Evolutionary conservation across 306 rosid genomes (phyloP).

Genomic region (Adenanthera pavonina): DNA sequence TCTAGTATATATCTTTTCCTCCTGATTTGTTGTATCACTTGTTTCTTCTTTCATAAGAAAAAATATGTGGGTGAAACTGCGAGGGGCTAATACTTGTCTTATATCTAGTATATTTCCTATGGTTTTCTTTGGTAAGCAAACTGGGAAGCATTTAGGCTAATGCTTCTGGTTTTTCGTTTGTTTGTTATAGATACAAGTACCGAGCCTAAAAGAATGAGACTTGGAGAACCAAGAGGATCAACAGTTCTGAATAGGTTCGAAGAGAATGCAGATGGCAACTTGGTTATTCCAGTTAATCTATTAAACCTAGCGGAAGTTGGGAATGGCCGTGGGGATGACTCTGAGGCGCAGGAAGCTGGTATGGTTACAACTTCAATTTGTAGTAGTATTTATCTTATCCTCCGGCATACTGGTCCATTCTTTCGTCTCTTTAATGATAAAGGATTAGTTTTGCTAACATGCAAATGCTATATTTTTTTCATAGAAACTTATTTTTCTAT

Average conservation of each 20-base stretch:
- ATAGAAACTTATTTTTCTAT: neutral
- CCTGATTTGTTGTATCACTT: neutral
- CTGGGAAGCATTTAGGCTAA: neutral
- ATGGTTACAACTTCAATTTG: neutral
- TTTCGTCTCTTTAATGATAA: neutral
- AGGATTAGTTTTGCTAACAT: neutral
- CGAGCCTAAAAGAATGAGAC: conserved; percentile 21
- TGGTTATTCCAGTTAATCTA: neutral
- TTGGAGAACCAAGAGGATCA: conserved; percentile 23
- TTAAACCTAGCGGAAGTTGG: conserved; percentile 19
- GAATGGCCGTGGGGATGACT: conserved; percentile 11
- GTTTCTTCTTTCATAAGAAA: neutral
- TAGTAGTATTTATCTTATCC: neutral
- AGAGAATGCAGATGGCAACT: conserved; percentile 28
- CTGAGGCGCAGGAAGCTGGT: conserved; percentile 9
- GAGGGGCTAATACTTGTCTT: neutral
- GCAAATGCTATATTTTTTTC: neutral
- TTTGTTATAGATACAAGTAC: conserved; percentile 27
- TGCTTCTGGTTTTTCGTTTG: neutral
- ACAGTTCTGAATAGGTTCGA: conserved; percentile 10
- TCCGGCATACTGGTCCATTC: conserved; percentile 16
- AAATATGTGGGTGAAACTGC: neutral
- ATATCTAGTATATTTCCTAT: neutral
- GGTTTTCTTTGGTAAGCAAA: neutral
- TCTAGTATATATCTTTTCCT: conserved; percentile 5